Base-by-base conservation (phyloP, 2,329 filamentous ascomycete genomes). In the Aschersonia sp. region DNA sequence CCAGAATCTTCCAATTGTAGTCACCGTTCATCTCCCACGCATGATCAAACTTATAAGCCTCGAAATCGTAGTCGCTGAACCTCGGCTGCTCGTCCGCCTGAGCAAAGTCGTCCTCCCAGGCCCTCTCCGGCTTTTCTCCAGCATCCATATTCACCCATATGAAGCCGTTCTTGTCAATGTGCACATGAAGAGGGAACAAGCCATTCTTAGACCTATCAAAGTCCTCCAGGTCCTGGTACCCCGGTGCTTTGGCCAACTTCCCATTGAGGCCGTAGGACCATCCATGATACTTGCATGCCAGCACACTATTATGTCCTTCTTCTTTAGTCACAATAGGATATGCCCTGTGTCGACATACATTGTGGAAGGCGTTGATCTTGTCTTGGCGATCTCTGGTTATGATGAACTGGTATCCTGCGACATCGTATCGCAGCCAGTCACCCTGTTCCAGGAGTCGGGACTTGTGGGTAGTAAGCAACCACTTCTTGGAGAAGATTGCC, bases 201-300 rank as follows among this genome's bases (percentile, higher is more conserved):
- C 71, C 67, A 51, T 81, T 80, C 57, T 74, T 62, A 9, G 65
- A 62, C 59, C 71, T 75, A 53, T 78, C 71, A 54, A 82, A 82
- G 6, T 71, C 74, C 2, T 67, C 63, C 1, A 80, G 60, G 28
- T 72, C 68, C 41, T 78, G 69, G 54, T 78, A 82, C 2, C 73
- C 69, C 0, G 77, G 77, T 2, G 78, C 77, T 58, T 80, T 81
- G 30, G 77, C 71, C 3, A 81, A 65, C 45, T 73, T 72, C 10
- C 77, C 78, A 31, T 65, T 68, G 2, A 77, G 64, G 43, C 75
- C 73, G 51, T 80, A 81, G 2, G 74, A 77, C 77, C 78, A 82
- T 42, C 76, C 77, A 55, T 81, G 77, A 54, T 81, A 81, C 50
- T 73, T 72, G 65, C 78, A 82, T 0, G 72, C 66, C 40, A 82